Conservation (phyloP, 192 early-diverging fungal genomes). For the Entophlyctis luteolus region DNA sequence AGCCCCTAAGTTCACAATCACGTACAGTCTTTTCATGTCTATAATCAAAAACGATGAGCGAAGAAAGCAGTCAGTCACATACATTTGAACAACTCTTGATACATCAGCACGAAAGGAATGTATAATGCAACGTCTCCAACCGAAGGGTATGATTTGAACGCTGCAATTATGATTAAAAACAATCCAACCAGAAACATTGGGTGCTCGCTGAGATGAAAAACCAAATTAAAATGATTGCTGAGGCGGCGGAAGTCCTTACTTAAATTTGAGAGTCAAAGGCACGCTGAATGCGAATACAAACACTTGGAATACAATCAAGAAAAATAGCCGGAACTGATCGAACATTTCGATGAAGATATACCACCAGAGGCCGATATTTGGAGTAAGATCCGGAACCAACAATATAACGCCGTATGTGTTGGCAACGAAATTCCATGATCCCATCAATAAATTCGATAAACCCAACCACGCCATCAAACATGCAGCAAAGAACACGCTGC, state of each 20-base stretch:
- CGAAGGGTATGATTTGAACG: conserved; percentile 92
- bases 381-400: conserved; percentile 82
- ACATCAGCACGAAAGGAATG: conserved; percentile 72
- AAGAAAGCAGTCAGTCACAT: conserved; percentile 27
- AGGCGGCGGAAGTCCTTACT: conserved; percentile 39
- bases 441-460: conserved; percentile 57
- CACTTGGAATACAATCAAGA: conserved; percentile 89
- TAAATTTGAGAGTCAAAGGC: conserved; percentile 75
- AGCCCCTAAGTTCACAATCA: conserved; percentile 65
- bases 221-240: neutral
- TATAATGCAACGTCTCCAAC: conserved; percentile 82
- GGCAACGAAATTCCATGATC: conserved; percentile 66
- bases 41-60: neutral
- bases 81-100: conserved; percentile 87
- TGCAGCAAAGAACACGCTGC: conserved; percentile 31
- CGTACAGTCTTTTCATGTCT: conserved; percentile 81
- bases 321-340: conserved; percentile 95
- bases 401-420: conserved; percentile 71
- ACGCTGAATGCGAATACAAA: conserved; percentile 84
- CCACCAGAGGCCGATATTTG: conserved; percentile 95
- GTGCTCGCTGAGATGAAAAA: conserved; percentile 49
- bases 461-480: conserved; percentile 49
- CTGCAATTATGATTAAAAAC: conserved; percentile 69
- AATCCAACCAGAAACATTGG: conserved; percentile 76
- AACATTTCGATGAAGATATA: conserved; percentile 99